Evolutionary conservation across 345 rosid genomes (phyloP), one percentile per base, ranked within the genome.

Genomic region (Linum lewisii): DNA sequence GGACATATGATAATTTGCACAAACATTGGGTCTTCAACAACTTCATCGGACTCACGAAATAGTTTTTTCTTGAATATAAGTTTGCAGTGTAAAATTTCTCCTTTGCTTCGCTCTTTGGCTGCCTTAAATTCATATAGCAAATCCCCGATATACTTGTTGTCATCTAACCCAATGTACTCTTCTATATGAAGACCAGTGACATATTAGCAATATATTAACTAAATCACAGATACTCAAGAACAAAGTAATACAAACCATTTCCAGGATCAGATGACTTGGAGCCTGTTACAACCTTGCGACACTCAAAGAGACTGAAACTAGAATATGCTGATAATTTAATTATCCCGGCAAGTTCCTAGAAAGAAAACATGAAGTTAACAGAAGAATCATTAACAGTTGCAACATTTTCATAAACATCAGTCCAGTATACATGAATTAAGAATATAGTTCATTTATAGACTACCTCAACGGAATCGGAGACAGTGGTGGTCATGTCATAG

Each of bases 401-500:
- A 20, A 52, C 15, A 52, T 20, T 21, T 15, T 5, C 5, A 3
- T 10, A 20, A 29, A 29, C 34, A 29, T 29, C 34, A 29, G 34
- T 24, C 7, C 25, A 10, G 4, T 15, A 24, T 52, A 24, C 56
- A 52, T 10, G 15, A 52, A 52, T 52, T 21, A 11, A 20, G 7
- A 24, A 5, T 19, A 20, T 1, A 3, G 15, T 42, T 42, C 15
- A 42, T 15, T n/a, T 21, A 51, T 54, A 45, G 47, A 59, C 65
- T 82, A 93, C 99, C 99, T 89, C 97, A 57, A 93, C 97, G 70
- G 96, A 90, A 84, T 93, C 99, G 54, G 92, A 75, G 51, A 87
- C 92, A 24, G 99, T 87, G 24, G 97, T 87, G 65, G 94, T 84
- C 97, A 93, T 89, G 73, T 89, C 99, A 78, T 87, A 89, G 14